phyloP scores from a whole-genome alignment of 148 eudicot species.

The Rhododendron ferrugineum region DNA sequence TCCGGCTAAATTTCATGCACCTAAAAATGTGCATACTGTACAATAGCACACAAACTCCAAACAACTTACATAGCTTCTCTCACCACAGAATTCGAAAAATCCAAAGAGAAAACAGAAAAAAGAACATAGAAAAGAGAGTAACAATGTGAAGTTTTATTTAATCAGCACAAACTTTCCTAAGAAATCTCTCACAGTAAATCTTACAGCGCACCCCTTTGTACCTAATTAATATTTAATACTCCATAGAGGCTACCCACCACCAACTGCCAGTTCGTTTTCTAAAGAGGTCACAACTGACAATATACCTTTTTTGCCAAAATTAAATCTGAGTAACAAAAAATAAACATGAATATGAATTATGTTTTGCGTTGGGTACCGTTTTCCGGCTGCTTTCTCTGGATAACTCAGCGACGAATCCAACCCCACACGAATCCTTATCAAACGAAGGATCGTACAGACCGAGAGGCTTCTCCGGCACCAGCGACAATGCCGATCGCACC shows the following conservation, averaged over 20 bases:
- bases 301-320: not conserved
- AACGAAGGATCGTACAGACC: slow-evolving; percentile 76
- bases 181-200: not conserved
- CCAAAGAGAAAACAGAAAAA: too few species aligned
- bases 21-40: not conserved
- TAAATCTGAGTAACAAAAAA: not conserved
- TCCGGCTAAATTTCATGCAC: not conserved
- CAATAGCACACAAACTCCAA: not conserved
- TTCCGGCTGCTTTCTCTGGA: slow-evolving; percentile 77
- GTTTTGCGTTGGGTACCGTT: slow-evolving; percentile 45
- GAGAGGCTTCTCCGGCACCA: slow-evolving; percentile 85
- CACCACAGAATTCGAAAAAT: not conserved
- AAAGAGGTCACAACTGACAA: not conserved
- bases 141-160: not conserved
- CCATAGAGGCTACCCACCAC: too few species aligned
- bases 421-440: slow-evolving; percentile 97
- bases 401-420: slow-evolving; percentile 92
- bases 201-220: not conserved
- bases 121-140: not conserved
- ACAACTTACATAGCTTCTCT: not conserved
- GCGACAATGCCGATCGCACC: slow-evolving; percentile 60
- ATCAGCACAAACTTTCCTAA: not conserved
- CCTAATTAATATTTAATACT: not conserved
- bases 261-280: not conserved
- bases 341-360: not conserved